phyloP scores from a whole-genome alignment of 2,329 filamentous ascomycete genomes.

The Drechslerella stenobrocha region DNA sequence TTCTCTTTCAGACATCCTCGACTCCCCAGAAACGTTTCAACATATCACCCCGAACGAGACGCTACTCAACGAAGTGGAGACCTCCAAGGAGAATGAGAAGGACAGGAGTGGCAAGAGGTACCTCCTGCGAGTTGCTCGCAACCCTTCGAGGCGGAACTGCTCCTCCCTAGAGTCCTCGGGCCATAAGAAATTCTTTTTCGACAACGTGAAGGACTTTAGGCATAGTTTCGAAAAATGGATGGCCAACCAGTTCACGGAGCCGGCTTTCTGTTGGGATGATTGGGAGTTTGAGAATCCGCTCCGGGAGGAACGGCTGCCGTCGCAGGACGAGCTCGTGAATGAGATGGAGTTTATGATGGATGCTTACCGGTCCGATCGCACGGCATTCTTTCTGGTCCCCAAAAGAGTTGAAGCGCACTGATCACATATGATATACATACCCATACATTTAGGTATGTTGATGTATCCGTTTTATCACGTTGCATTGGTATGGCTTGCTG shows the following conservation, averaged over 20 bases:
- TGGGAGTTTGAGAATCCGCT: conserved; percentile 1
- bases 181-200: background rate
- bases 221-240: background rate
- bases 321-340: background rate
- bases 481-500: too few species aligned
- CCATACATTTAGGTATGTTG: too few species aligned
- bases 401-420: background rate
- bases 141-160: background rate
- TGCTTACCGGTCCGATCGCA: background rate
- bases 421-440: too few species aligned
- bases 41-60: too few species aligned
- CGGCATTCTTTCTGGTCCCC: background rate
- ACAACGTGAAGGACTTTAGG: background rate
- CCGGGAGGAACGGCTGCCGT: background rate
- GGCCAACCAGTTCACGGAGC: background rate
- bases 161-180: background rate
- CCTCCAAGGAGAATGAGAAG: background rate
- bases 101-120: background rate
- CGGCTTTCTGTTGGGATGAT: background rate
- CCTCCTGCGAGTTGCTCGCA: background rate
- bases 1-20: too few species aligned
- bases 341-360: background rate
- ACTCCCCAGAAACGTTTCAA: too few species aligned
- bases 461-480: too few species aligned
- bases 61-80: background rate